Base-by-base conservation (phyloP, 2,329 filamentous ascomycete genomes). In the Huntiella savannae region DNA sequence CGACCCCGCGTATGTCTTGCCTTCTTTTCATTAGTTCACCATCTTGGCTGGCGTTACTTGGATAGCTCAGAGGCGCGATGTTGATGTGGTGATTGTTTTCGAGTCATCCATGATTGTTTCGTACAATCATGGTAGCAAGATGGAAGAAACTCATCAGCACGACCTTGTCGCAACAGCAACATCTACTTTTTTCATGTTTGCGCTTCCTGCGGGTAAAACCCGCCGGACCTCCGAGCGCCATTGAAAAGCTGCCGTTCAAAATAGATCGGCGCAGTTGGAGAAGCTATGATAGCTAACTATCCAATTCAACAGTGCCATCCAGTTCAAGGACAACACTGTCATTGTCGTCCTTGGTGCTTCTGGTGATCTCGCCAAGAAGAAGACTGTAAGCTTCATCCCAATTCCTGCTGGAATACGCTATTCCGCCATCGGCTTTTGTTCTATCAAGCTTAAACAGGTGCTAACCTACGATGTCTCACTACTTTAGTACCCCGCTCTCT, bases 321-420 rank as follows among this genome's bases (percentile, higher is more conserved):
- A 98, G 76, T 79, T 98, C 60, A 98, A 95, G 73, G 85, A 96
- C 60, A 92, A 98, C 73, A 98, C 91, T 54, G 76, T 87, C 60
- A 92, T 98, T 58, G 75, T 98, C 58, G 91, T 98, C 57, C 79
- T 98, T 55, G 91, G 91, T 59, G 91, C 91, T 54, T 98, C 91
- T 45, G 91, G 91, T 58, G 91, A 98, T 71, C 69, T 98, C 55
- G 91, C 91, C 44, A 98, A 98, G 75, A 98, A 98, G 80, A 98
- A 98, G 79, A 98, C 91, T 40, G 86, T 93, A 67, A 62, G 77
- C 45, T 37, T 38, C 49, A 28, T 28, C 22, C 22, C 22, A 28
- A 28, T 28, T 28, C 46, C 22, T 40, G 38, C 5, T 41, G n/a
- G 28, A 12, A 15, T 10, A 6, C 44, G 50, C 44, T 47, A 50